Evolutionary conservation across 768 basidiomycete genomes (phyloP).

Genomic region (Cyclocybe aegerita): DNA sequence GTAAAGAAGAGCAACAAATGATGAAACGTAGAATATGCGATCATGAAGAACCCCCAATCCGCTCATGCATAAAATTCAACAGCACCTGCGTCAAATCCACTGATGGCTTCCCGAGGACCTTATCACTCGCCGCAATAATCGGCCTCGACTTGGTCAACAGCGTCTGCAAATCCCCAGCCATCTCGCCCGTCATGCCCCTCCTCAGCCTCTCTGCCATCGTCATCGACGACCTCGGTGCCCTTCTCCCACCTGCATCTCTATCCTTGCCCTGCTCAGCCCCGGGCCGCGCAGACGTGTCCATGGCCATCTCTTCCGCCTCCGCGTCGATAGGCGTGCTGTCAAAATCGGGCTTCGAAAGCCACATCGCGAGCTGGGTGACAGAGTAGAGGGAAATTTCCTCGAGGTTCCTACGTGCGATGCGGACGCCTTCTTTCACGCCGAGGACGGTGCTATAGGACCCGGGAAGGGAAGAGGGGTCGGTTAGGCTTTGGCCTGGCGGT

Average conservation of each 20-base stretch:
- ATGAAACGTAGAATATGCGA: conserved; percentile 10
- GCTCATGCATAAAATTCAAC: conserved; percentile 63
- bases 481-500: conserved; percentile 56
- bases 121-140: conserved; percentile 58
- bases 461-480: conserved; percentile 26
- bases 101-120: conserved; percentile 40
- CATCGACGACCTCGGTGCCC: conserved; percentile 37
- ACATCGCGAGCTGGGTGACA: conserved; percentile 76
- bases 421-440: conserved; percentile 57
- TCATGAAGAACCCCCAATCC: conserved; percentile 44
- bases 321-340: conserved; percentile 41
- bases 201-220: conserved; percentile 65
- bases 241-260: not conserved
- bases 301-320: conserved; percentile 49
- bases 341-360: conserved; percentile 72
- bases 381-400: conserved; percentile 71
- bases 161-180: conserved; percentile 69
- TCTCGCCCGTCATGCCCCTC: conserved; percentile 79
- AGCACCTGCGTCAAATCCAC: conserved; percentile 64
- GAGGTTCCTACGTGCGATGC: conserved; percentile 58
- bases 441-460: conserved; percentile 32
- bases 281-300: conserved; percentile 9
- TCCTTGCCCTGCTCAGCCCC: conserved; percentile 19
- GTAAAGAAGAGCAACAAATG: conserved; percentile 5
- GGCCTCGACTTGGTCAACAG: conserved; percentile 66